phyloP scores from a whole-genome alignment of 1,284 basidiomycete species.

The Ceratobasidium sp. region DNA sequence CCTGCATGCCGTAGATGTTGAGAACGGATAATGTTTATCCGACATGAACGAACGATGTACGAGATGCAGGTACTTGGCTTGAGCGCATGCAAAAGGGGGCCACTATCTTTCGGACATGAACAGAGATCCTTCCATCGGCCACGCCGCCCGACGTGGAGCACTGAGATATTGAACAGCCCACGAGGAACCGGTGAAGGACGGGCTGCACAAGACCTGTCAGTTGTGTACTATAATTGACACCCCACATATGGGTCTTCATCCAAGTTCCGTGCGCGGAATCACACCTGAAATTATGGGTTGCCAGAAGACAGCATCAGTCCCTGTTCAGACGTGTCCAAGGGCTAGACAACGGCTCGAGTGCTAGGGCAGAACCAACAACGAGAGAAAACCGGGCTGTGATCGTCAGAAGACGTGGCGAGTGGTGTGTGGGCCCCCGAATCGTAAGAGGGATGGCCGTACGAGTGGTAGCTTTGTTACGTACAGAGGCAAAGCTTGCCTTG shows the following conservation, averaged over 20 bases:
- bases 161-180: not conserved
- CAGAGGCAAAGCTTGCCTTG: not conserved
- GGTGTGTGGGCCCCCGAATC: too few species aligned
- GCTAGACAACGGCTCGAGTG: too few species aligned
- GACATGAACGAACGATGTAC: not conserved
- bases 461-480: conserved; percentile 22
- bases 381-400: too few species aligned
- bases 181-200: not conserved
- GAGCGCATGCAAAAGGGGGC: not conserved
- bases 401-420: not conserved
- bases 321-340: not conserved
- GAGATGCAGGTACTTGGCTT: not conserved
- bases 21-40: not conserved
- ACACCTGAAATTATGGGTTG: not conserved
- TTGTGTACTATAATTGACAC: not conserved
- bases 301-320: not conserved
- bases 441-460: not conserved
- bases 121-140: not conserved
- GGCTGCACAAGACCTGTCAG: not conserved
- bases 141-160: not conserved
- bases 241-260: not conserved
- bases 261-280: not conserved
- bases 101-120: not conserved
- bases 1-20: not conserved
- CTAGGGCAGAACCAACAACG: too few species aligned